These are phyloP conservation scores for Saccharomycodes ludwigii DNA, from an alignment of 805 yeast genomes.

Conservation along the genomic window DNA sequence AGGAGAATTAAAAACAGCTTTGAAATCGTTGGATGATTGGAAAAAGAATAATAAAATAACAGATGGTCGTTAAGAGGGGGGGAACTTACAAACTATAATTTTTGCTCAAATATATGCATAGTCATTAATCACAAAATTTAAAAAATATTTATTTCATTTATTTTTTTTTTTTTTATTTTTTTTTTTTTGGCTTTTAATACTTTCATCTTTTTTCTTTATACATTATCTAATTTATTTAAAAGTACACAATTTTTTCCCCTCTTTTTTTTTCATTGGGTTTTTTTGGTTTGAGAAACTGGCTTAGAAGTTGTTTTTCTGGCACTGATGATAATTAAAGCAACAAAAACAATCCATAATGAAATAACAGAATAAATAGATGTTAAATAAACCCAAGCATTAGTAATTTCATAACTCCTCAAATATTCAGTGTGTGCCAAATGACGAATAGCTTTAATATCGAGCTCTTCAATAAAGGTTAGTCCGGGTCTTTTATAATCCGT, in stretches of 20 bases:
- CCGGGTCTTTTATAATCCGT: constrained; percentile 75
- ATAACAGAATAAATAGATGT: constrained; percentile 60
- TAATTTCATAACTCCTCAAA: constrained; percentile 82
- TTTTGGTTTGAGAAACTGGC: constrained; percentile 1
- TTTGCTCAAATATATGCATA: no score
- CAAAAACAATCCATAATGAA: constrained; percentile 64
- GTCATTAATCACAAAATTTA: no score
- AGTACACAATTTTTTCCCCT: constrained; percentile 10
- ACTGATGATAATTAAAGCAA: constrained; percentile 39
- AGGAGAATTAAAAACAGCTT: not conserved
- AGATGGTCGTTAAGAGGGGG: no score
- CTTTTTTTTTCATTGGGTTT: constrained; percentile 9
- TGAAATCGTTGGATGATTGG: constrained; percentile 1
- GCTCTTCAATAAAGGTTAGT: constrained; percentile 49
- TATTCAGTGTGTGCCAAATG: constrained; percentile 94
- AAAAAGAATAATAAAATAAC: no score
- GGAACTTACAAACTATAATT: no score
- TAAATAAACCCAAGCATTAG: constrained; percentile 88
- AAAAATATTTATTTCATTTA: no score
- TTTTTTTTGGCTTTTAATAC: not conserved
- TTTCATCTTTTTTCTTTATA: no score
- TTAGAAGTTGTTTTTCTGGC: constrained; percentile 7
- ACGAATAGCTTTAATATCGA: constrained; percentile 68
- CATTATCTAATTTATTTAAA: not conserved
- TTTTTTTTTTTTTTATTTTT: not conserved